Conservation (phyloP, 352 stramenopile genomes). For the Pythium sukuiense region DNA sequence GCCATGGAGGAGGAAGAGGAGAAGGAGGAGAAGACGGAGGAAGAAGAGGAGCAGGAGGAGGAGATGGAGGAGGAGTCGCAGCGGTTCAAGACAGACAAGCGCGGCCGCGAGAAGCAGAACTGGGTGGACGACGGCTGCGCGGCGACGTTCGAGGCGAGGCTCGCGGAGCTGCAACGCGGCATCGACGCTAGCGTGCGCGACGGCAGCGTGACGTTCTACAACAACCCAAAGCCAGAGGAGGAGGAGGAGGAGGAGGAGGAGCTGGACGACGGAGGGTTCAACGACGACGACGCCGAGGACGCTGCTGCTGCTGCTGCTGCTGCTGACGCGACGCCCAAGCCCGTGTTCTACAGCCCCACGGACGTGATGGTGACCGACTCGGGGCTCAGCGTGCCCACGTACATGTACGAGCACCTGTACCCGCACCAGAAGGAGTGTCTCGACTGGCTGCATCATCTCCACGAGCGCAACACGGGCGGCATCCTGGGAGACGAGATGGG, state of each 20-base stretch:
- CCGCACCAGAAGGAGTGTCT: slow-evolving; percentile 95
- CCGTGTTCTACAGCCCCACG: slow-evolving; percentile 39
- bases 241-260: slow-evolving; percentile 12
- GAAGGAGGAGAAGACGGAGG: slow-evolving; percentile 2
- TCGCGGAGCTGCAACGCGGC: slow-evolving; percentile 10
- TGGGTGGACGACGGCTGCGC: slow-evolving; percentile 34
- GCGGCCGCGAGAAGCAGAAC: slow-evolving; percentile 23
- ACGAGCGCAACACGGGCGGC: slow-evolving; percentile 95
- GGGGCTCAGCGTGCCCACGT: slow-evolving; percentile 64
- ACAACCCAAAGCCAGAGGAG: slow-evolving; percentile 11
- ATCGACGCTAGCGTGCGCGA: slow-evolving; percentile 20
- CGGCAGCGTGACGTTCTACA: slow-evolving; percentile 27
- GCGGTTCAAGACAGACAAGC: slow-evolving; percentile 18
- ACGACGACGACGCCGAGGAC: slow-evolving; percentile 28
- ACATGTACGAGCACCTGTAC: slow-evolving; percentile 84
- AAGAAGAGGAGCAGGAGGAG: slow-evolving; percentile 7
- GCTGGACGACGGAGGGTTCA: slow-evolving; percentile 39
- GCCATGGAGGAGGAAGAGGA: not conserved
- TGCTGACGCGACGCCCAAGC: not conserved
- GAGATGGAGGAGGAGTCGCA: slow-evolving; percentile 2
- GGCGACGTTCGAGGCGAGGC: slow-evolving; percentile 21
- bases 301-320: slow-evolving; percentile 5
- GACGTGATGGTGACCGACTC: slow-evolving; percentile 63
- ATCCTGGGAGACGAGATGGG: slow-evolving; percentile 97
- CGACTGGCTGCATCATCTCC: slow-evolving; percentile 96